Conservation (phyloP, 148 eudicot species). For the Nyssa sinensis region DNA sequence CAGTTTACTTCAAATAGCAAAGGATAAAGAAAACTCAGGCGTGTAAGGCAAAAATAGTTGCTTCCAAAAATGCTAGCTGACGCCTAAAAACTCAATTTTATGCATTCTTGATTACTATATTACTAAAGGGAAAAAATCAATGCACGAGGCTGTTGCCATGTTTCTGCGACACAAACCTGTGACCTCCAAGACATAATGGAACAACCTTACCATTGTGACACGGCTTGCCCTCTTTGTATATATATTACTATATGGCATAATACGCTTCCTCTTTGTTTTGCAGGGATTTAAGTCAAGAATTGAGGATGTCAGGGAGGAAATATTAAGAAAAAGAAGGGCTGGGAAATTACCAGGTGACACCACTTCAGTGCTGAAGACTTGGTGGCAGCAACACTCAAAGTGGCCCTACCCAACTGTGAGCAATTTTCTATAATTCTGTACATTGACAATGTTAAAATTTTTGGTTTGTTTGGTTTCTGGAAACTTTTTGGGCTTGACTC, state of each 20-base stretch:
- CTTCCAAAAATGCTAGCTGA: not conserved
- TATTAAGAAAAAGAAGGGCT: slow-evolving; percentile 86
- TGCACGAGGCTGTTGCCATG: too few relatives aligned
- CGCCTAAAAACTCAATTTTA: not conserved
- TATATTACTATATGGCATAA: too few relatives aligned
- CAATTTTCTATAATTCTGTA: not conserved
- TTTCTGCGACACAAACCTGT: too few relatives aligned
- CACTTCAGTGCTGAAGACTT: slow-evolving; percentile 84
- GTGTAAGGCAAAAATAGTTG: too few relatives aligned
- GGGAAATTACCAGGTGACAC: slow-evolving; percentile 99
- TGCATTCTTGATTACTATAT: not conserved
- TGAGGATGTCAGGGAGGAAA: slow-evolving; percentile 98
- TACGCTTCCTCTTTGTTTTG: not conserved
- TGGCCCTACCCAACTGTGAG: slow-evolving; percentile 99
- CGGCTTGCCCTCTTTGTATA: too few relatives aligned
- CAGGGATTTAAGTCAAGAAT: slow-evolving; percentile 96
- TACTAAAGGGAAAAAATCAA: too few relatives aligned
- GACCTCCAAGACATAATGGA: too few relatives aligned
- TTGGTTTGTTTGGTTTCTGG: not conserved
- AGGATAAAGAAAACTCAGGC: too few relatives aligned
- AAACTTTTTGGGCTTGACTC: not conserved
- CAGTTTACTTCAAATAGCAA: too few relatives aligned
- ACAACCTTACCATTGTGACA: too few relatives aligned
- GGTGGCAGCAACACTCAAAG: slow-evolving; percentile 98
- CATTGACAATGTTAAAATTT: not conserved